A percentile compares a stretch with the other conserved stretches of the same genome.
These are phyloP conservation scores for Euphorbia pulcherrima DNA, from an alignment of 345 rosid genomes.

Conservation along the genomic window DNA sequence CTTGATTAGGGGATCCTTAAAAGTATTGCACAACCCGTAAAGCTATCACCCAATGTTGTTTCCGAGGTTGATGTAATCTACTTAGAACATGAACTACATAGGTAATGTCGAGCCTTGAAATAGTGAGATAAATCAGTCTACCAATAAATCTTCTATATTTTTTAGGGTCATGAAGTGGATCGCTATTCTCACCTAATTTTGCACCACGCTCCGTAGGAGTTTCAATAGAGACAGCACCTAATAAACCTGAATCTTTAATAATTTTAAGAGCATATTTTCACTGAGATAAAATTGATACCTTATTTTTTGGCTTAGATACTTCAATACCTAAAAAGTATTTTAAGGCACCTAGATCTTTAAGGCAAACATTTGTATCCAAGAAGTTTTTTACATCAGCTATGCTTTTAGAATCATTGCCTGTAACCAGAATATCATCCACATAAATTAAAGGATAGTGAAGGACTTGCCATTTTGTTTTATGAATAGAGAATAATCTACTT, in stretches of 20 bases:
- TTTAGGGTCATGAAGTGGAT: background rate
- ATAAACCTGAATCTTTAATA: background rate
- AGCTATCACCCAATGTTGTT: background rate
- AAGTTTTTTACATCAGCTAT: background rate
- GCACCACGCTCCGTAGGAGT: too few species aligned
- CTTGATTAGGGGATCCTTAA: background rate
- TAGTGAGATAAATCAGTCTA: background rate
- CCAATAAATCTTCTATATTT: background rate
- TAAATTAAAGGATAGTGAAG: too few species aligned
- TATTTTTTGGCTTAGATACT: background rate
- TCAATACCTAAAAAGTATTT: slow-evolving; percentile 8
- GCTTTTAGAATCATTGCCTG: background rate
- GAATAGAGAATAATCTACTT: background rate
- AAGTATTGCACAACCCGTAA: background rate
- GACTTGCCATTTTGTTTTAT: background rate
- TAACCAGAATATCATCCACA: slow-evolving; percentile 4
- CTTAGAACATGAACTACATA: background rate
- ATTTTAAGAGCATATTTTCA: background rate
- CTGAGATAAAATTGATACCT: background rate
- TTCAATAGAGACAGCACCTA: background rate
- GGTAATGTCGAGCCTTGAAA: slow-evolving; percentile 13
- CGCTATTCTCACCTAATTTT: background rate
- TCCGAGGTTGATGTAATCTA: background rate
- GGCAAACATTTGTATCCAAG: background rate
- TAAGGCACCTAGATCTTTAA: background rate